Evolutionary conservation across 169 alveolate species (phyloP).

Genomic region (Cryptosporidium muris): DNA sequence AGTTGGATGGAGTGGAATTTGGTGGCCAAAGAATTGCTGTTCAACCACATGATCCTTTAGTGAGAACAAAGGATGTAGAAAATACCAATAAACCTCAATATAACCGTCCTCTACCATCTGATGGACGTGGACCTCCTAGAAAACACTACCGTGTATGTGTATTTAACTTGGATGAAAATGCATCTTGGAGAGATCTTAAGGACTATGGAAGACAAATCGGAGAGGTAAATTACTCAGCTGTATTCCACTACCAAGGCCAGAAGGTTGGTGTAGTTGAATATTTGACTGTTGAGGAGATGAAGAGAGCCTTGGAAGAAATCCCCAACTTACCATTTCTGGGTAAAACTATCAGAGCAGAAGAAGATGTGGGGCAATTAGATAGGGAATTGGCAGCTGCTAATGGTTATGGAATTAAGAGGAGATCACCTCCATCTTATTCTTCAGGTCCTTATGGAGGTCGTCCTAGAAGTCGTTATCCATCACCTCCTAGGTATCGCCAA

Average conservation of each 20-base stretch:
- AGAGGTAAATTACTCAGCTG: constrained; percentile 82
- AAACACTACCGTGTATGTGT: constrained; percentile 76
- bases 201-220: constrained; percentile 87
- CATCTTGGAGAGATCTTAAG: constrained; percentile 86
- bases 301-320: constrained; percentile 78
- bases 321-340: constrained; percentile 65
- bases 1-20: constrained; percentile 66
- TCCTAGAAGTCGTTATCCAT: constrained; percentile 44
- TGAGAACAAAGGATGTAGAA: constrained; percentile 62
- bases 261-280: constrained; percentile 83
- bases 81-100: constrained; percentile 35
- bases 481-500: constrained; percentile 58
- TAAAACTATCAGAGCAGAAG: constrained; percentile 57
- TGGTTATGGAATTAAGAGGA: constrained; percentile 62
- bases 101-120: constrained; percentile 70
- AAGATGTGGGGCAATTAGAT: constrained; percentile 62
- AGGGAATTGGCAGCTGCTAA: constrained; percentile 69
- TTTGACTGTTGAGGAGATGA: constrained; percentile 77
- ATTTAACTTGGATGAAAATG: constrained; percentile 82
- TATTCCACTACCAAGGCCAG: constrained; percentile 77
- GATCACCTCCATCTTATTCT: constrained; percentile 67
- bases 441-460: constrained; percentile 59
- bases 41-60: constrained; percentile 72
- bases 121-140: constrained; percentile 72
- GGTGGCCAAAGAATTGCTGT: constrained; percentile 74